Evolutionary conservation across 2,329 filamentous ascomycete species (phyloP).

Genomic region (Aschersonia sp.): DNA sequence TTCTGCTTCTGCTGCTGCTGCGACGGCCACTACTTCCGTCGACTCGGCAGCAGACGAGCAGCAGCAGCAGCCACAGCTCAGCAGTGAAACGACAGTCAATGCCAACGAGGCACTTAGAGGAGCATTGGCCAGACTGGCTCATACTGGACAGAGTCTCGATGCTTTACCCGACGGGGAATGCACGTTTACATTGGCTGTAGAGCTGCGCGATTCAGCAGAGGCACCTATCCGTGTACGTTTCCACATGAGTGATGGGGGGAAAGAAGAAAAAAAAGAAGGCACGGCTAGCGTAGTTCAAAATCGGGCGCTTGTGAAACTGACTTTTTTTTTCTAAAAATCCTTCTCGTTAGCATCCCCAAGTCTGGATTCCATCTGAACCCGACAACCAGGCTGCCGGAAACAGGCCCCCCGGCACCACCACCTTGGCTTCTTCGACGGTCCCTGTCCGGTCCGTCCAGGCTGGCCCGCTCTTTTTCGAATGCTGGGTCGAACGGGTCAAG

Average conservation of each 20-base stretch:
- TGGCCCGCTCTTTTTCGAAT: slow-evolving; percentile 48
- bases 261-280: background rate
- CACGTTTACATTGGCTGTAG: slow-evolving; percentile 64
- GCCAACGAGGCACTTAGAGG: slow-evolving; percentile 61
- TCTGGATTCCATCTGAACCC: slow-evolving; percentile 43
- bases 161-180: slow-evolving; percentile 44
- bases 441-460: slow-evolving; percentile 40
- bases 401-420: slow-evolving; percentile 18
- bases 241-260: background rate
- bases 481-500: slow-evolving; percentile 39
- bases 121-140: slow-evolving; percentile 46
- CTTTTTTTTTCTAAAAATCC: background rate
- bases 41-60: slow-evolving; percentile 11
- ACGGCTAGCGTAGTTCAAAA: background rate
- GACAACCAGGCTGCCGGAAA: slow-evolving; percentile 22
- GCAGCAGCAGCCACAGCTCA: slow-evolving; percentile 21
- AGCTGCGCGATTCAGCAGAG: slow-evolving; percentile 46
- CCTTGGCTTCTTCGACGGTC: slow-evolving; percentile 17
- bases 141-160: slow-evolving; percentile 40
- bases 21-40: slow-evolving; percentile 10
- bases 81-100: slow-evolving; percentile 21
- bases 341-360: slow-evolving; percentile 35
- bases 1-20: slow-evolving; percentile 11
- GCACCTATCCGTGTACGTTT: slow-evolving; percentile 41
- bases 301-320: background rate